Conservation (phyloP, 1,139 yeast species). For the Scheffersomyces quercinus region DNA sequence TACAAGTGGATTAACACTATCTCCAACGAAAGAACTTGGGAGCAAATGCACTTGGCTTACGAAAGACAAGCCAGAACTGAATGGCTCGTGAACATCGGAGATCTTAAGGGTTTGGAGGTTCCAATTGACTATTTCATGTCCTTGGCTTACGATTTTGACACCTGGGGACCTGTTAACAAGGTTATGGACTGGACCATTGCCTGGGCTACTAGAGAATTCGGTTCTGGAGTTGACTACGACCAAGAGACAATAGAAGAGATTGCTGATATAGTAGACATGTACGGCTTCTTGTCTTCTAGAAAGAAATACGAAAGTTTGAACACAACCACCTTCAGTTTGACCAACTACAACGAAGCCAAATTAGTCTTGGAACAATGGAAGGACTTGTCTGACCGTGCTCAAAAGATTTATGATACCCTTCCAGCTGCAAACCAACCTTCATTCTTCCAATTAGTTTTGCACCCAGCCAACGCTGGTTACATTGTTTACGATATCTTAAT, state of each 20-base stretch:
- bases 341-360: conserved; percentile 16
- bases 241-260: conserved; percentile 8
- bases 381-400: background rate
- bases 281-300: conserved; percentile 14
- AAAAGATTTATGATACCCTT: background rate
- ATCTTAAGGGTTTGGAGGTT: background rate
- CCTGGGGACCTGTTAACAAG: conserved; percentile 12
- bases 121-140: conserved; percentile 11
- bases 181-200: conserved; percentile 12
- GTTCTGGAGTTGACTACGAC: conserved; percentile 8
- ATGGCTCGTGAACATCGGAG: background rate
- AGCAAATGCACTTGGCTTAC: background rate
- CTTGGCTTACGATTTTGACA: conserved; percentile 14
- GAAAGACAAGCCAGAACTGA: background rate
- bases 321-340: conserved; percentile 11
- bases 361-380: background rate
- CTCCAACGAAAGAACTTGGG: background rate
- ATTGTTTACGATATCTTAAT: background rate
- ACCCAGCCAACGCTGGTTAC: conserved; percentile 1
- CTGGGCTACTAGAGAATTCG: conserved; percentile 15
- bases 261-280: conserved; percentile 15
- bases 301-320: conserved; percentile 15
- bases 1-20: conserved; percentile 16
- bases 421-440: background rate
- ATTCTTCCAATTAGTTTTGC: background rate